Evolutionary conservation across 2,329 filamentous ascomycete genomes (phyloP).

Genomic region (Fusarium clavum): DNA sequence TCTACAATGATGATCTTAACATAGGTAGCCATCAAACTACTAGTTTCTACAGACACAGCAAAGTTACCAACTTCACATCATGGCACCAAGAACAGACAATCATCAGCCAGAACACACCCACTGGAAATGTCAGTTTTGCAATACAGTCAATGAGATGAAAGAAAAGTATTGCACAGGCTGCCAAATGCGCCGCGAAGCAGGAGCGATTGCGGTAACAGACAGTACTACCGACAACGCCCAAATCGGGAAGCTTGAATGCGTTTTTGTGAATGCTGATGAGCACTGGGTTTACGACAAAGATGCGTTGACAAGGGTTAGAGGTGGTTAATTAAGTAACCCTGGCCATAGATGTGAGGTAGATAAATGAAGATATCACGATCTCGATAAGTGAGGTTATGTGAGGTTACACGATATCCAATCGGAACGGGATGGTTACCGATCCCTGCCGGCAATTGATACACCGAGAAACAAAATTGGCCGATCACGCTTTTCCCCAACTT

Average conservation of each 20-base stretch:
- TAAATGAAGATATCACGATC: too few relatives aligned
- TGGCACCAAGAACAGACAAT: neutral
- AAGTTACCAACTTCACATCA: rapidly evolving
- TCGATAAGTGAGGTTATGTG: too few relatives aligned
- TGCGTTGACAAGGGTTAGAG: neutral
- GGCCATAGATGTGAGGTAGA: too few relatives aligned
- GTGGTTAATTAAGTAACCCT: neutral
- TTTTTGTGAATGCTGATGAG: neutral
- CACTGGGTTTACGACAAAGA: neutral
- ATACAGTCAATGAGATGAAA: neutral
- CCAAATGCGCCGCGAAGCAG: neutral
- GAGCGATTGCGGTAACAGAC: neutral
- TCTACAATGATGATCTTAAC: too few relatives aligned
- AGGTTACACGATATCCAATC: neutral
- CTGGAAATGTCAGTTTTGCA: neutral
- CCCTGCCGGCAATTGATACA: neutral
- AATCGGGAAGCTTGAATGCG: neutral
- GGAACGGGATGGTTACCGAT: neutral
- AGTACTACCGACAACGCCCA: rapidly evolving
- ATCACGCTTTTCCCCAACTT: slow-evolving; percentile 2
- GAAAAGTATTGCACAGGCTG: neutral
- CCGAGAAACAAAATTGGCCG: neutral
- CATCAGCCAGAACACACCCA: neutral
- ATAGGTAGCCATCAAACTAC: too few relatives aligned
- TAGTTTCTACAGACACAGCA: too few relatives aligned